phyloP scores from a whole-genome alignment of 306 rosid genomes.

The Cucurbita argyrosperma region DNA sequence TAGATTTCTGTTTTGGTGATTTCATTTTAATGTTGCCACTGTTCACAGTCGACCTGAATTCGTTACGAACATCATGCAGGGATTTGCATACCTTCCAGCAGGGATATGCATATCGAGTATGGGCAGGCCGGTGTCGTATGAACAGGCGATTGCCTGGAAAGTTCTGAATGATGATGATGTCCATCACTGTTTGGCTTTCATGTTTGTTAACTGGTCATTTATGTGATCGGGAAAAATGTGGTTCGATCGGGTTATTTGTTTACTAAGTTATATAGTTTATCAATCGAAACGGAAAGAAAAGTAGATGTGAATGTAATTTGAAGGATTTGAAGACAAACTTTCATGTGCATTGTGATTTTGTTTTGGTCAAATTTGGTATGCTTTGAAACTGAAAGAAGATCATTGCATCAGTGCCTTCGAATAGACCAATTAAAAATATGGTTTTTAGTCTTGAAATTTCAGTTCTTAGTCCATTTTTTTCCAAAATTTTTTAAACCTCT shows the following conservation, averaged over 20 bases:
- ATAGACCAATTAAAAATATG: not conserved
- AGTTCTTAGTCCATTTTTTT: not conserved
- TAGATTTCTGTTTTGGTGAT: not conserved
- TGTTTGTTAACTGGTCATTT: conserved; percentile 93
- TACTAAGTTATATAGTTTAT: not conserved
- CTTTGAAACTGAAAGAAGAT: not conserved
- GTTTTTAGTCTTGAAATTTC: not conserved
- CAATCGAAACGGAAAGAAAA: not conserved
- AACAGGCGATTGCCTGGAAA: conserved; percentile 87
- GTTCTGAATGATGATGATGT: conserved; percentile 73
- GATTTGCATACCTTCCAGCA: conserved; percentile 60
- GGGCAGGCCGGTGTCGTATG: conserved; percentile 82
- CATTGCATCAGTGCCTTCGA: not conserved
- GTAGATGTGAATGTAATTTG: not conserved
- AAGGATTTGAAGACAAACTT: not conserved
- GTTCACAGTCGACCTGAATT: not conserved
- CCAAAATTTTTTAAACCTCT: too few relatives aligned
- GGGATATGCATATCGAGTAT: conserved; percentile 84
- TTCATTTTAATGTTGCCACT: not conserved
- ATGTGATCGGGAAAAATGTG: conserved; percentile 21
- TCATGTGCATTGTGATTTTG: not conserved
- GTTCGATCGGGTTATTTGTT: not conserved
- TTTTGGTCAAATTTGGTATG: not conserved
- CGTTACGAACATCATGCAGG: conserved; percentile 27
- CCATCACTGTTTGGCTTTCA: conserved; percentile 80